phyloP scores from a whole-genome alignment of 305 asterid species.

The Fraxinus nigra region DNA sequence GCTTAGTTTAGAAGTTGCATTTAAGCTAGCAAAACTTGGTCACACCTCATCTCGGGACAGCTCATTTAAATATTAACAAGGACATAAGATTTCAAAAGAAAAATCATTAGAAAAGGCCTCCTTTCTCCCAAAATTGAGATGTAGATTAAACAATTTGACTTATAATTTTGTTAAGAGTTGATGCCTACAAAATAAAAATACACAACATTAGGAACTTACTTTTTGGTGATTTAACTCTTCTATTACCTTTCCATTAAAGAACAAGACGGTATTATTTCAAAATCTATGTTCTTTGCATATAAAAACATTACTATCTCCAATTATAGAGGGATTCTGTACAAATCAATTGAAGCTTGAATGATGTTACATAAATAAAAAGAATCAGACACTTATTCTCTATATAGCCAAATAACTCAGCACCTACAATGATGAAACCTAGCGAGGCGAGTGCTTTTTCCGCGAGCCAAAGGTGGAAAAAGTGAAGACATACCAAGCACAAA shows the following conservation, averaged over 20 bases:
- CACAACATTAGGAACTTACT: background rate
- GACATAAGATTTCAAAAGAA: background rate
- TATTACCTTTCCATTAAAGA: background rate
- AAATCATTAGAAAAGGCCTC: background rate
- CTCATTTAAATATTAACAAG: background rate
- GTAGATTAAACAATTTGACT: background rate
- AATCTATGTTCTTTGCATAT: background rate
- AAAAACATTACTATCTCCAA: conserved; percentile 19
- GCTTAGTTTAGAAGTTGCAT: background rate
- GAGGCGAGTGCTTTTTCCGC: conserved; percentile 10
- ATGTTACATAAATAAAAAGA: background rate
- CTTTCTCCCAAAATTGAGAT: background rate
- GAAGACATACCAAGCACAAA: background rate
- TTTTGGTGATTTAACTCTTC: too few species aligned
- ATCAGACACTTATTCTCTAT: background rate
- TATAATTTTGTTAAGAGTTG: background rate
- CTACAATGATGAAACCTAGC: background rate
- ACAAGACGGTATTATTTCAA: background rate
- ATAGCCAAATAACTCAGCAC: background rate
- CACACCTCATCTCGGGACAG: background rate
- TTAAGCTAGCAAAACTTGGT: too few species aligned
- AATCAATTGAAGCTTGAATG: conserved; percentile 15
- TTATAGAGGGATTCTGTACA: conserved; percentile 30
- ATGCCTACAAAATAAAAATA: background rate
- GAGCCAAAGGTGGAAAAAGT: background rate